Evolutionary conservation across 1,139 yeast genomes (phyloP).

Genomic region (Eremothecium gossypii): DNA sequence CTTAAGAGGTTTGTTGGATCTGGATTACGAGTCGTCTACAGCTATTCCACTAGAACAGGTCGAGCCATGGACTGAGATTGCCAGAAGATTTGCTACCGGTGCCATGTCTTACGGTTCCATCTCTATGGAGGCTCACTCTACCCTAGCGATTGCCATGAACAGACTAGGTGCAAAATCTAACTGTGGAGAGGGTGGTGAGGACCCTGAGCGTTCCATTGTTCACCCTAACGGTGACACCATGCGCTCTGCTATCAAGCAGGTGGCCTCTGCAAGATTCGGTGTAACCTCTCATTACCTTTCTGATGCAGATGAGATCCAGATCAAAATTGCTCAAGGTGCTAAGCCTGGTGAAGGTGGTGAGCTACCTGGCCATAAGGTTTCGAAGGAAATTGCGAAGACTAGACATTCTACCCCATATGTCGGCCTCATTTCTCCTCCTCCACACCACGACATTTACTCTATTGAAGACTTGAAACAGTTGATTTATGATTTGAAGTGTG

Average conservation of each 20-base stretch:
- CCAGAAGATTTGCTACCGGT: constrained; percentile 93
- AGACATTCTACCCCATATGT: constrained; percentile 97
- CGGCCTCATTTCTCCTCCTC: constrained; percentile 95
- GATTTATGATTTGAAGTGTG: constrained; percentile 90
- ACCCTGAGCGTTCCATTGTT: constrained; percentile 77
- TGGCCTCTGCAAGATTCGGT: constrained; percentile 97
- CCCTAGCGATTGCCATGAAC: constrained; percentile 97
- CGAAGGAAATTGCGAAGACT: constrained; percentile 81
- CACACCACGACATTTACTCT: constrained; percentile 96
- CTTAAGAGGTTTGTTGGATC: constrained; percentile 84
- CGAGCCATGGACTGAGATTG: constrained; percentile 99
- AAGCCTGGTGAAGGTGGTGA: constrained; percentile 99
- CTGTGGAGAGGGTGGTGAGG: constrained; percentile 99
- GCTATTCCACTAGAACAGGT: constrained; percentile 94
- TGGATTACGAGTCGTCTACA: constrained; percentile 61
- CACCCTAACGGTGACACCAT: constrained; percentile 87
- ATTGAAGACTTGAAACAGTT: constrained; percentile 96
- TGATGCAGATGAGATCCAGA: constrained; percentile 95
- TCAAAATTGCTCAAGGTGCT: constrained; percentile 99
- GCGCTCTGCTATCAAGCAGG: constrained; percentile 96
- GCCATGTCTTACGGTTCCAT: constrained; percentile 99
- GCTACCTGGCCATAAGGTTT: constrained; percentile 90
- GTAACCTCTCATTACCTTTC: constrained; percentile 90
- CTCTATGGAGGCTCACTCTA: constrained; percentile 96
- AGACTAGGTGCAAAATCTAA: constrained; percentile 95